Base-by-base conservation (phyloP, 2,329 filamentous ascomycete species). In the Aspergillus terreus region DNA sequence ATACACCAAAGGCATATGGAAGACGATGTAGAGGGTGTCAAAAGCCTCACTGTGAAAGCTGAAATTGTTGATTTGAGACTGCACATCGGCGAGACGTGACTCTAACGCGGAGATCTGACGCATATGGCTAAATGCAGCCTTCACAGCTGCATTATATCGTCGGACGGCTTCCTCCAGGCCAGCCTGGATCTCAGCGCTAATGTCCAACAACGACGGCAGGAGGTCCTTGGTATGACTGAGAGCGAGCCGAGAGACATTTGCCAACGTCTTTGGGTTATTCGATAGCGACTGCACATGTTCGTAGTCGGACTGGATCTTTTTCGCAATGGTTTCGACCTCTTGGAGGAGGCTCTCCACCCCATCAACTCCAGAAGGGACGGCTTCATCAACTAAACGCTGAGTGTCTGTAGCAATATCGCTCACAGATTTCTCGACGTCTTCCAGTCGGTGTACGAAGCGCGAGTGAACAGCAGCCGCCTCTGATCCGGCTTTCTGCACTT, bases 271-370 rank as follows among this genome's bases (percentile, higher is more conserved):
- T n/a, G 85, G 76, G 38, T 85, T 85, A 57, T 83, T 82, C 1
- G 83, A 76, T 56, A 91, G 85, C 5, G 81, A 79, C 42, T 90
- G 76, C 10, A 90, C 83, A 58, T 89, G 86, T 59, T 91, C 86
- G 64, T 90, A 89, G 70, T 97, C 94, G 5, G 86, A 88, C 44
- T 86, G 84, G 46, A 99, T 88, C 71, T 96, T 96, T 62, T 85
- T 90, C 47, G 86, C 85, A 50, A 97, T 79, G 0, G 89, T 87
- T 65, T 92, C 86, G 41, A 97, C 90, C 67, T 97, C 94, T 55
- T 90, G 82, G 46, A 94, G 77, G 6, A 96, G 76, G 55, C 87
- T 84, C 19, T 76, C 71, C 4, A 87, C 80, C 58, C 92, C 88
- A 45, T 83, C 79, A 44, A 84, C 66, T 5, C 80, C 19, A 79